A percentile compares a stretch with the other conserved stretches of the same genome.
These are phyloP conservation scores for Ceratocystiopsis sp. DNA, from an alignment of 2,329 filamentous ascomycete genomes.

Conservation along the genomic window DNA sequence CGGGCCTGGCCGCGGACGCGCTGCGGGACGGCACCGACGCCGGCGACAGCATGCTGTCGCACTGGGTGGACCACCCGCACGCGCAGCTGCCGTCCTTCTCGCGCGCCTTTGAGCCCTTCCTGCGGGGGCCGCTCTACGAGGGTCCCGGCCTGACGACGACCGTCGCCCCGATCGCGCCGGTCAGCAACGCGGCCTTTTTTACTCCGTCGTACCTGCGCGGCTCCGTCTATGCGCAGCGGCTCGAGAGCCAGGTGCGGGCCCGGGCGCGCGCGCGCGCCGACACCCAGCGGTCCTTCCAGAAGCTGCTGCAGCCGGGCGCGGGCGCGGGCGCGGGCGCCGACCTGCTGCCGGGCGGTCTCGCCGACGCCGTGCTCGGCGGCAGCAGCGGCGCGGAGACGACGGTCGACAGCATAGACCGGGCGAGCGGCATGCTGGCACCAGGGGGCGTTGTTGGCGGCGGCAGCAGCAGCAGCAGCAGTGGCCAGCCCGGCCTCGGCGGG, in stretches of 20 bases:
- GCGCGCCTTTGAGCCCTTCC: conserved; percentile 34
- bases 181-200: conserved; percentile 42
- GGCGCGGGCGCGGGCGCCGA: background rate
- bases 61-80: conserved; percentile 11
- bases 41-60: conserved; percentile 9
- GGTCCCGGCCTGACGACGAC: conserved; percentile 7
- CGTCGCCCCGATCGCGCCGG: too few species aligned
- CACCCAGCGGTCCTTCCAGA: conserved; percentile 19
- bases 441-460: too few species aligned
- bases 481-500: too few species aligned
- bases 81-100: conserved; percentile 29
- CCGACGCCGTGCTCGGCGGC: too few species aligned
- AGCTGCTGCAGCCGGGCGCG: background rate
- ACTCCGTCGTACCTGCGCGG: conserved; percentile 67
- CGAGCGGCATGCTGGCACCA: too few species aligned
- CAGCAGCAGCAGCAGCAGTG: too few species aligned
- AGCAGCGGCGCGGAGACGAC: background rate
- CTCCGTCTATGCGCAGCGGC: conserved; percentile 60
- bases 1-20: conserved; percentile 11
- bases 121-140: conserved; percentile 14
- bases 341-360: too few species aligned
- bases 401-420: conserved; percentile 19
- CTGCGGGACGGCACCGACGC: conserved; percentile 16
- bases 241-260: conserved; percentile 52
- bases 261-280: conserved; percentile 35